phyloP scores from a whole-genome alignment of 1,284 basidiomycete species.

The Austroboletus novae-zelandiae region DNA sequence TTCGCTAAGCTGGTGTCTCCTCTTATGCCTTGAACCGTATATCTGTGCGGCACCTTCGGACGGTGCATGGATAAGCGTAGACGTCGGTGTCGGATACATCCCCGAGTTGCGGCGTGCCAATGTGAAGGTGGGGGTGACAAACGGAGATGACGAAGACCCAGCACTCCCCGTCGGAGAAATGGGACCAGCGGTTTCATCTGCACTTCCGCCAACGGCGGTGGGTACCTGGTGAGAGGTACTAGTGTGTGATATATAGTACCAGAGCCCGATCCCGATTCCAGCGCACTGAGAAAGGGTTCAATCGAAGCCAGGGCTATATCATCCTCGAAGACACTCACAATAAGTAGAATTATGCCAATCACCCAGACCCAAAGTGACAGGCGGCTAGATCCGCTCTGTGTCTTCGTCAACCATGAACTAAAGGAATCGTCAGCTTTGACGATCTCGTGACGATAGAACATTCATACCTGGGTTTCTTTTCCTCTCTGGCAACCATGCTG shows the following conservation, averaged over 20 bases:
- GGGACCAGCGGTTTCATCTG: constrained; percentile 41
- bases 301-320: neutral
- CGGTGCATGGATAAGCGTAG: constrained; percentile 3
- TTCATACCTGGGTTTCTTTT: constrained; percentile 55
- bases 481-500: constrained; percentile 75
- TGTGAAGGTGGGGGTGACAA: constrained; percentile 47
- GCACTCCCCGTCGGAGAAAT: constrained; percentile 9
- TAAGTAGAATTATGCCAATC: constrained; percentile 55
- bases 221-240: constrained; percentile 48
- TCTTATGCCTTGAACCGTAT: constrained; percentile 7
- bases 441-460: neutral
- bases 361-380: constrained; percentile 70
- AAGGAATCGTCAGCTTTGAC: constrained; percentile 3
- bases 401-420: constrained; percentile 68
- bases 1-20: constrained; percentile 10
- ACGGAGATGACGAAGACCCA: constrained; percentile 21
- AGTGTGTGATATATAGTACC: constrained; percentile 57
- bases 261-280: constrained; percentile 54
- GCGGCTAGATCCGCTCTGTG: constrained; percentile 47
- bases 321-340: constrained; percentile 37
- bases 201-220: constrained; percentile 64
- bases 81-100: constrained; percentile 13
- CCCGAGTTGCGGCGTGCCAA: constrained; percentile 34
- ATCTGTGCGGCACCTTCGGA: constrained; percentile 3
- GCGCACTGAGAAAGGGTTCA: constrained; percentile 36